Evolutionary conservation across 75 land plant genomes (phyloP).

Genomic region (Ceratopteris richardii): DNA sequence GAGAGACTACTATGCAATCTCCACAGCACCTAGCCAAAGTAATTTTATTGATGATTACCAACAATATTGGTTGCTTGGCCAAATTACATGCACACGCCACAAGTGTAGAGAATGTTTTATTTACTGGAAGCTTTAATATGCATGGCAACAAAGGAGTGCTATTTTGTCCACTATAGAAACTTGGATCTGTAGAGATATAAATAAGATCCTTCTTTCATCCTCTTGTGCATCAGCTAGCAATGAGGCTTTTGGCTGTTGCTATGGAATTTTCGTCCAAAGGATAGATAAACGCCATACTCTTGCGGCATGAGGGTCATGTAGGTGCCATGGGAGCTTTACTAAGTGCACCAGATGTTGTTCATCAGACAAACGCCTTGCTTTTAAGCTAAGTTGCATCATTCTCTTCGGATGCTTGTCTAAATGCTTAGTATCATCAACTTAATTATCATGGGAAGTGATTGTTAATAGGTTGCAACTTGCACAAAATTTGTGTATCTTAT

Average conservation of each 20-base stretch:
- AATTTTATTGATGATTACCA: conserved; percentile 30
- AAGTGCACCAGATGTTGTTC: conserved; percentile 16
- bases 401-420: too few species aligned
- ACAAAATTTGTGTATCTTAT: too few species aligned
- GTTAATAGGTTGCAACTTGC: too few species aligned
- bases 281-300: conserved; percentile 32
- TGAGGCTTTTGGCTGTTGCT: conserved; percentile 29
- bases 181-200: too few species aligned
- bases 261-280: conserved; percentile 42
- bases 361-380: not conserved
- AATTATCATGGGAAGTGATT: too few species aligned
- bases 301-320: conserved; percentile 37
- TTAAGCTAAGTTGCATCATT: too few species aligned
- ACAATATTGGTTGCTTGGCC: conserved; percentile 35
- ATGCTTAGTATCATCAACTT: too few species aligned
- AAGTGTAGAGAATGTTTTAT: conserved; percentile 18
- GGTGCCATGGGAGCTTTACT: conserved; percentile 36
- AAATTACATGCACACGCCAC: conserved; percentile 26
- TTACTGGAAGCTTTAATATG: conserved; percentile 36
- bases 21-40: conserved; percentile 38
- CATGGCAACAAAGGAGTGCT: conserved; percentile 28
- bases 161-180: too few species aligned
- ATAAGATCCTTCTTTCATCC: too few species aligned
- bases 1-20: conserved; percentile 22
- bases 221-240: conserved; percentile 27